Evolutionary conservation across 2,329 filamentous ascomycete genomes (phyloP), one percentile per base, ranked within the genome.

Genomic region (Cadophora sp.): DNA sequence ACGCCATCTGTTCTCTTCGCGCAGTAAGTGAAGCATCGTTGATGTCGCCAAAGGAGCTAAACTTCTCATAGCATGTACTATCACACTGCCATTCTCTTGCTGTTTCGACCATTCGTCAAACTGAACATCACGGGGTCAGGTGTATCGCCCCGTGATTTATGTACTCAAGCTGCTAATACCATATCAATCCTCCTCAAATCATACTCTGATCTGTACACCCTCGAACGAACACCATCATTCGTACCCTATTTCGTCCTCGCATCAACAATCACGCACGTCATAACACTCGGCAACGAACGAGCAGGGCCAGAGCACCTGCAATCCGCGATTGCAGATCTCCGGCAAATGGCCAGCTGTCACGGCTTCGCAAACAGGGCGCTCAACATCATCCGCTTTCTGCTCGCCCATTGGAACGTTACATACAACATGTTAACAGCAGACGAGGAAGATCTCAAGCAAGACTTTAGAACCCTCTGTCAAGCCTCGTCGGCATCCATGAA

Each of bases 1-100:
- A 90, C 90, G 3, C 90, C 91, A 13, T 88, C 91, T 55, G 89
- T 93, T 43, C 79, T 94, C 22, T 89, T 91, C 68, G 85, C 91
- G 45, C 91, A 93, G 91, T 93, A 81, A 82, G 91, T 83, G 27
- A 30, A 14, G 6, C n/a, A 22, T 9, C 18, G 18, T 30, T 7
- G 16, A 41, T 45, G 8, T 48, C 24, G n/a, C 7, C 30, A 22
- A 20, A 20, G 1, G 11, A 59, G 58, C 66, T 67, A 36, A 68
- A 8, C n/a, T 60, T 8, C 11, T 14, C 6, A 6, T 66, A 89
- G 87, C 76, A 89, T 91, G 88, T 88, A 91, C 70, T 91, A 91
- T 74, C 85, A 91, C 73, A 89, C 89, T 68, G 85, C 87, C 36
- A 89, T 90, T n/a, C 78, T 91, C 0, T 84, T 92, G n/a, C 83